phyloP scores from a whole-genome alignment of 345 rosid species.

The Camelina hispida region DNA sequence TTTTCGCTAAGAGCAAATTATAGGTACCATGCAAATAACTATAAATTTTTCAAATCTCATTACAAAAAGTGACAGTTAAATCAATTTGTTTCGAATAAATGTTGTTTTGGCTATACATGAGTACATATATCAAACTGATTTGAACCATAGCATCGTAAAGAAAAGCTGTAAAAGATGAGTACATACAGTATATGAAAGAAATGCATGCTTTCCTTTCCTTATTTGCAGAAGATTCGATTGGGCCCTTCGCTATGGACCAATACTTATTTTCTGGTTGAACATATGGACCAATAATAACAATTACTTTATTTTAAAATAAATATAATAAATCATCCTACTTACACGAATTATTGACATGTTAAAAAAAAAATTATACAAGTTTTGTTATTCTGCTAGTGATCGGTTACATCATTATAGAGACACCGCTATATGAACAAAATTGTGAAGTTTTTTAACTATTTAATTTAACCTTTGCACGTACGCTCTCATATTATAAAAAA shows the following conservation, averaged over 20 bases:
- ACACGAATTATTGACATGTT: slow-evolving; percentile 27
- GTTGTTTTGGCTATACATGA: not conserved
- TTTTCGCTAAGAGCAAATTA: too few relatives aligned
- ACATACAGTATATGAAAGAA: slow-evolving; percentile 32
- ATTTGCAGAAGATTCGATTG: slow-evolving; percentile 40
- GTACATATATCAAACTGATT: slow-evolving; percentile 17
- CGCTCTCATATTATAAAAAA: not conserved
- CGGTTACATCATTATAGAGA: too few relatives aligned
- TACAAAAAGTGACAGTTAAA: not conserved
- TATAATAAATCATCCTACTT: slow-evolving; percentile 2
- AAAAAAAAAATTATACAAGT: not conserved
- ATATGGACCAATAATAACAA: slow-evolving; percentile 47
- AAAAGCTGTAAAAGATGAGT: slow-evolving; percentile 37
- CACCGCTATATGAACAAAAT: not conserved
- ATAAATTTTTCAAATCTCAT: too few relatives aligned
- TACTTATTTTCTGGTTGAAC: slow-evolving; percentile 38
- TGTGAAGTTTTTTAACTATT: not conserved
- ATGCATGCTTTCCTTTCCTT: slow-evolving; percentile 35
- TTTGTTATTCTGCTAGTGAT: slow-evolving; percentile 4
- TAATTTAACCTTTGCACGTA: not conserved
- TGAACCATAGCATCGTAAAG: slow-evolving; percentile 12
- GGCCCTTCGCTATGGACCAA: slow-evolving; percentile 52
- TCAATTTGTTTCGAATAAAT: not conserved
- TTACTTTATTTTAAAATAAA: slow-evolving; percentile 16
- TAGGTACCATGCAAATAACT: too few relatives aligned